phyloP scores from a whole-genome alignment of 306 rosid genomes.

The Boehmeria nivea region DNA sequence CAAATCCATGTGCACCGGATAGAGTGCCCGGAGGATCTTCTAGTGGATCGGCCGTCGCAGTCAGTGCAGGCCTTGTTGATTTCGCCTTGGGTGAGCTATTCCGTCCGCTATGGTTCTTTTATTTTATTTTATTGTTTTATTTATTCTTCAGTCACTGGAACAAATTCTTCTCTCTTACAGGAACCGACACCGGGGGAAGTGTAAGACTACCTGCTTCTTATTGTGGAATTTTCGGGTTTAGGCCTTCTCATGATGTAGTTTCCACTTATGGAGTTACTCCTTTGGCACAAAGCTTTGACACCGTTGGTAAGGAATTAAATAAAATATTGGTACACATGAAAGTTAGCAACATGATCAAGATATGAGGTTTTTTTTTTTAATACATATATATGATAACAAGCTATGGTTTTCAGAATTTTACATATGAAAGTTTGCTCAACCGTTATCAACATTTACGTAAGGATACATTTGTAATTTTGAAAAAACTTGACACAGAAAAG shows the following conservation, averaged over 20 bases:
- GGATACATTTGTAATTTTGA: too few relatives aligned
- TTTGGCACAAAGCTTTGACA: constrained; percentile 87
- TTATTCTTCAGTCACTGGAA: constrained; percentile 12
- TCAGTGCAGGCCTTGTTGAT: constrained; percentile 80
- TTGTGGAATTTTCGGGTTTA: constrained; percentile 88
- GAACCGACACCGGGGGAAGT: constrained; percentile 96
- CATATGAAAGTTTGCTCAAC: too few relatives aligned
- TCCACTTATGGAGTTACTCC: constrained; percentile 67
- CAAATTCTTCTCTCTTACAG: constrained; percentile 26
- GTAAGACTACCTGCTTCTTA: constrained; percentile 87
- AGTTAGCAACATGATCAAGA: too few relatives aligned
- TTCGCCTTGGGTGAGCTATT: constrained; percentile 63
- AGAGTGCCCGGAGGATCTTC: constrained; percentile 61
- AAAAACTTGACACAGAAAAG: too few relatives aligned
- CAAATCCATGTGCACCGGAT: constrained; percentile 38
- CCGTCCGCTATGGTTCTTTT: neutral
- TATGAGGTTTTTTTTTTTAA: too few relatives aligned
- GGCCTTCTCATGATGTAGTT: constrained; percentile 74
- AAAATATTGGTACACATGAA: too few relatives aligned
- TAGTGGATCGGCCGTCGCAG: constrained; percentile 63
- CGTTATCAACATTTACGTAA: too few relatives aligned
- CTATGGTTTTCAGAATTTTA: too few relatives aligned
- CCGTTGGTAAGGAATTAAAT: constrained; percentile 55
- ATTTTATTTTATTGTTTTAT: neutral
- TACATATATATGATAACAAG: too few relatives aligned